Base-by-base conservation (phyloP, 1,139 yeast genomes). In the Blastobotrys apis region DNA sequence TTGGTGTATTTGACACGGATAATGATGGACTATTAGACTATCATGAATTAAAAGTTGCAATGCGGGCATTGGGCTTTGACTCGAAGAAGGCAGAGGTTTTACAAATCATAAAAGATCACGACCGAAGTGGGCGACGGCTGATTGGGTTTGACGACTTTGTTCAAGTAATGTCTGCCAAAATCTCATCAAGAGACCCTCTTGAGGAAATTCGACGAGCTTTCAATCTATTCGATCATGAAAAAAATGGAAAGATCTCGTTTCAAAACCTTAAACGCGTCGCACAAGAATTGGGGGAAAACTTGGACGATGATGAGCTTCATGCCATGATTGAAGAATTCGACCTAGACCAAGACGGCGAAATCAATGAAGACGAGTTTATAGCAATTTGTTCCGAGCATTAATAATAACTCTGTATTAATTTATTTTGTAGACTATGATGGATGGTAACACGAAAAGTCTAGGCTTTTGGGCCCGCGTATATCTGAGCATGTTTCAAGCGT, bases 271-370 rank as follows among this genome's bases (percentile, higher is more conserved):
- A 94, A 64, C 75, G 94, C 49, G 95, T 92, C 1, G 94, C 97
- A 15, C 84, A 84, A 58, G 97, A 92, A 54, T 69, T 94, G 50
- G 97, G 97, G 1, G 98, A 94, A 64, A 85, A 84, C 57, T 70
- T 94, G 48, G 83, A 87, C 8, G 98, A 92, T 53, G 96, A 88
- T 49, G 98, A 94, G 58, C 72, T 94, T 46, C 76, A 84, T 53
- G 97, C 97, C 10, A 92, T 94, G 98, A 92, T 94, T 53, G 97
- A 90, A 52, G 98, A 92, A 65, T 94, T 94, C 60, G 99, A 94
- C 66, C 69, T 92, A 48, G 97, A 94, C 63, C 95, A 86, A 51
- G 98, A 94, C 63, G 98, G 97, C 39, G 96, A 85, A 55, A 88
- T 94, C 55, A 84, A 83, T 57, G 94, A 86, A 59, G 92, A 87